Evolutionary conservation across 495 filamentous ascomycete genomes (phyloP).

Genomic region (Margaritispora aquatica): DNA sequence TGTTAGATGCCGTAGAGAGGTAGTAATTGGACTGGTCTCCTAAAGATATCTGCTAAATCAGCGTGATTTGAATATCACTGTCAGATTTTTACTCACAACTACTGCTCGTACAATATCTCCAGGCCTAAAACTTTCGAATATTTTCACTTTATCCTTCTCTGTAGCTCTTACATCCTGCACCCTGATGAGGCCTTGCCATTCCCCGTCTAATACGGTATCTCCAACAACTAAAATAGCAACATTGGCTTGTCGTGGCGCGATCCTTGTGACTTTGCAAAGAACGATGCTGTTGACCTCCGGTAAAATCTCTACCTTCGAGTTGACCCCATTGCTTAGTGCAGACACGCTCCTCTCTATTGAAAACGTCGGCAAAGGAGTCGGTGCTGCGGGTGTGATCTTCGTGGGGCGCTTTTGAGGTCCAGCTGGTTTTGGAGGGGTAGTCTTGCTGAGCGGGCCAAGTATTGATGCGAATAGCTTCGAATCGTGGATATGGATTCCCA

Average conservation of each 20-base stretch:
- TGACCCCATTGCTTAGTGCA: background rate
- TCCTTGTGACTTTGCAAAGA: slow-evolving; percentile 77
- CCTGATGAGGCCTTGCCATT: slow-evolving; percentile 57
- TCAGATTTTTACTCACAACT: slow-evolving; percentile 52
- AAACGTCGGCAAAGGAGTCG: slow-evolving; percentile 22
- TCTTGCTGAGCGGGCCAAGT: slow-evolving; percentile 53
- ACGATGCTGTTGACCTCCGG: slow-evolving; percentile 76
- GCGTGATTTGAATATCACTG: background rate
- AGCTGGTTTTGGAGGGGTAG: slow-evolving; percentile 38
- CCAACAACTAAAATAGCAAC: slow-evolving; percentile 76
- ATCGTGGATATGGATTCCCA: slow-evolving; percentile 75
- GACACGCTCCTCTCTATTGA: slow-evolving; percentile 27
- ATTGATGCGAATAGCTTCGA: slow-evolving; percentile 67
- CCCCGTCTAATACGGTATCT: slow-evolving; percentile 53
- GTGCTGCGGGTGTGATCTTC: slow-evolving; percentile 37
- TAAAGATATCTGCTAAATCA: slow-evolving; percentile 59
- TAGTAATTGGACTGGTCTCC: slow-evolving; percentile 96
- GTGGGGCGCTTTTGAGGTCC: slow-evolving; percentile 52
- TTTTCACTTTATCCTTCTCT: slow-evolving; percentile 90
- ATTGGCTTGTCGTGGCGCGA: slow-evolving; percentile 74
- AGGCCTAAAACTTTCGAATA: slow-evolving; percentile 85
- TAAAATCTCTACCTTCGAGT: slow-evolving; percentile 55
- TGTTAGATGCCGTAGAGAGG: slow-evolving; percentile 79
- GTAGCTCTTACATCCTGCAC: slow-evolving; percentile 89
- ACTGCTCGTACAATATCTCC: slow-evolving; percentile 88